These are phyloP conservation scores for Patellifolia procumbens DNA, from an alignment of 179 eudicot species.

Conservation along the genomic window DNA sequence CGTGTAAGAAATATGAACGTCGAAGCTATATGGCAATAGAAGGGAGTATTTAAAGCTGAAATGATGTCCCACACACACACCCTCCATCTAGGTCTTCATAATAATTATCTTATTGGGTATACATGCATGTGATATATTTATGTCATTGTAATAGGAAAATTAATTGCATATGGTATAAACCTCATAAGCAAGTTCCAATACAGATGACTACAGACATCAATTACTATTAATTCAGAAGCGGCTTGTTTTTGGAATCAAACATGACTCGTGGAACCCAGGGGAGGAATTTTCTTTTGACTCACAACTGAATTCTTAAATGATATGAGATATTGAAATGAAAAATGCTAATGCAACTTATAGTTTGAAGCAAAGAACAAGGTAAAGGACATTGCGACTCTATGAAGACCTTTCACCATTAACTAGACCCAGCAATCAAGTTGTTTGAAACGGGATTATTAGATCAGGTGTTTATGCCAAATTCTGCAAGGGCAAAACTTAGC, in stretches of 20 bases:
- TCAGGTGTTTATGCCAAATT: no score
- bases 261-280: neutral
- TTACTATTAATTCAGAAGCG: neutral
- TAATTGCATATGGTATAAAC: neutral
- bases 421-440: no score
- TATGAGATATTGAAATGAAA: neutral
- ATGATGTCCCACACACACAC: no score
- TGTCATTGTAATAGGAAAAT: neutral
- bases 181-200: neutral
- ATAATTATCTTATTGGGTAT: neutral
- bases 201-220: neutral
- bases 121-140: slow-evolving; percentile 5
- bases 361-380: no score
- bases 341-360: neutral
- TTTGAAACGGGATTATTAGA: no score
- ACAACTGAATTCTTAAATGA: neutral
- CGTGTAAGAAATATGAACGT: neutral
- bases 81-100: neutral
- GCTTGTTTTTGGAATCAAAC: neutral
- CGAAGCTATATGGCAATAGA: neutral
- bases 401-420: no score
- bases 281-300: neutral
- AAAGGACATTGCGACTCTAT: no score
- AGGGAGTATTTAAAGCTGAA: neutral
- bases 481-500: no score